Base-by-base conservation (phyloP, 1,284 basidiomycete genomes). In the Austroboletus niveus region DNA sequence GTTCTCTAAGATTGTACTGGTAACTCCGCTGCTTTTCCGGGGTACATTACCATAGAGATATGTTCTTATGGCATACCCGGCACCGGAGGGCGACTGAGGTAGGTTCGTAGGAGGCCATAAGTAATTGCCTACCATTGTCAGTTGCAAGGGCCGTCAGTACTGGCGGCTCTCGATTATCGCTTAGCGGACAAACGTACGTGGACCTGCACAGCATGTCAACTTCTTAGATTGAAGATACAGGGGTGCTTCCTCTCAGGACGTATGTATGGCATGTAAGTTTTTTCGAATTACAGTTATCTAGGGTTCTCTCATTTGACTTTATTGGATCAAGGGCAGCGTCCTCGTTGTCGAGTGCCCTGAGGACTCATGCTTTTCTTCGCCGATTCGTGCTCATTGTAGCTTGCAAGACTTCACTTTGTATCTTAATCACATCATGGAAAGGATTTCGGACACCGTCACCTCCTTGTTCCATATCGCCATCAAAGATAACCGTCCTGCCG, bases 391-490 rank as follows among this genome's bases (percentile, higher is more conserved):
- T 24, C 22, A 24, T 5, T 24, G 22, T 34, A 3, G 32, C 7
- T 14, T 14, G 32, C 10, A 14, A 34, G 32, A 9, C 14, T 34
- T 9, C 9, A 34, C 32, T 34, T 7, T 32, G 36, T 32, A 45
- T 10, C 42, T 20, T 29, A 17, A 17, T 10, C 8, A 3, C 29
- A 22, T n/a, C 32, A 64, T 65, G 66, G 55, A 69, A 12, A 67
- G 46, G 50, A 20, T 68, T 31, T 62, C 58, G 11, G 67, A 65
- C 49, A 64, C 59, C 31, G 9, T 64, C 10, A 64, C 64, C 5
- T 57, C 68, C 30, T 20, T 61, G 8, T 69, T 65, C 59, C 64
- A 51, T 9, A 48, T 65, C 48, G 45, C 42, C 15, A 55, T 61
- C 56, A 60, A 55, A 43, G 58, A 67, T 36, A 53, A 41, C 1